Evolutionary conservation across 1,139 yeast species (phyloP), one percentile per base, ranked within the genome.

Genomic region (Petasospora fabianii): DNA sequence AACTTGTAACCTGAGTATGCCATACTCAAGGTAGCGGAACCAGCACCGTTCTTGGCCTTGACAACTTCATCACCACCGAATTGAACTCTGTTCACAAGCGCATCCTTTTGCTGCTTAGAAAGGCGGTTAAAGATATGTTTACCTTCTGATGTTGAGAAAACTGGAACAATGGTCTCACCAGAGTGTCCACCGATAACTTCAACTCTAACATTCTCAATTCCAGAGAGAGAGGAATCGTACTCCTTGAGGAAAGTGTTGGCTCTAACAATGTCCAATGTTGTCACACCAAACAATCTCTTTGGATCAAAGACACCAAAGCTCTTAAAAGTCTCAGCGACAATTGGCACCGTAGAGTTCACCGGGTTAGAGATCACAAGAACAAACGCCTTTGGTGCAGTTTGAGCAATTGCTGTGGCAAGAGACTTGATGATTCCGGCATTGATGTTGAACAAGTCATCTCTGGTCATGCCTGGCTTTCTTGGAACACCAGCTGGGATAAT

Each of bases 401-500:
- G 60, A n/a, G 77, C 87, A 44, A 76, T 69, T 36, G 73, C 73
- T 40, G 75, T 71, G 41, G 78, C 80, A 56, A 81, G 68, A 42
- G 71, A 74, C 54, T 77, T 69, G 44, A 82, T 75, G 50, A 82
- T 82, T 10, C 78, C 74, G 3, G 87, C 88, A 60, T 82, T 82
- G 58, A 80, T 79, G 56, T 78, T 80, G 65, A 82, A 82, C 53
- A 82, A 69, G 59, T 82, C 88, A 47, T 82, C 86, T 58, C 90
- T 71, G 21, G 87, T 78, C 87, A 81, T 81, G 16, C 88, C 88
- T 12, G 88, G 87, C 56, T 81, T 81, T 60, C 88, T 73, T 36
- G 88, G 87, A 13, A 82, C 80, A 39, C 88, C 90, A n/a, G 88
- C 88, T n/a, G 88, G 87, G 39, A 80, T 80, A 30, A 81, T 65